Conservation (phyloP, 176 grass and related monocot species). For the Phragmites australis region DNA sequence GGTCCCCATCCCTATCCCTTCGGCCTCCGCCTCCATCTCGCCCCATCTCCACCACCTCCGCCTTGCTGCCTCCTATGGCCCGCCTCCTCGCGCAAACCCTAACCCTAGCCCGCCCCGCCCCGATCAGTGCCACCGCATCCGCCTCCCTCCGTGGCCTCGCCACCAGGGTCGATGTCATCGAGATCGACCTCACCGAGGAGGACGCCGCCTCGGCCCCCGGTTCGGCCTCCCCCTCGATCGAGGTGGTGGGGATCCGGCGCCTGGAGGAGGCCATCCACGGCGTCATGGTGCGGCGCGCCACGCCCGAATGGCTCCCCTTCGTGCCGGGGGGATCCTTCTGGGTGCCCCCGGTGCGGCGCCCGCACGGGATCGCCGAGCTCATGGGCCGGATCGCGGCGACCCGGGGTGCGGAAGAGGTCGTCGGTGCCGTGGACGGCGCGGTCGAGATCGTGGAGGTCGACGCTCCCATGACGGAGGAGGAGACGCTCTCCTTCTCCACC, state of each 20-base stretch:
- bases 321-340: constrained; percentile 82
- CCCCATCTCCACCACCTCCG: constrained; percentile 10
- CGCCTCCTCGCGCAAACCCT: constrained; percentile 69
- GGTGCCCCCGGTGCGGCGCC: constrained; percentile 70
- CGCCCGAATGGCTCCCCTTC: constrained; percentile 96
- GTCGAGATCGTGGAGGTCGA: constrained; percentile 34
- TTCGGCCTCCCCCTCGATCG: constrained; percentile 27
- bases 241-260: constrained; percentile 62
- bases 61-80: constrained; percentile 51
- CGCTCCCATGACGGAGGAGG: constrained; percentile 68
- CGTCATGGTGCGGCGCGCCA: constrained; percentile 72
- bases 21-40: not conserved
- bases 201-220: constrained; percentile 13
- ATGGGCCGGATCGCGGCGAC: constrained; percentile 49
- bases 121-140: not conserved
- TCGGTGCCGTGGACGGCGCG: not conserved
- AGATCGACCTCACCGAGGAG: constrained; percentile 65
- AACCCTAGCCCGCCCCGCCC: constrained; percentile 36
- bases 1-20: constrained; percentile 22
- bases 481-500: constrained; percentile 62
- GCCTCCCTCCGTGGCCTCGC: constrained; percentile 39
- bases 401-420: not conserved
- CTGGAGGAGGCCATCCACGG: constrained; percentile 86
- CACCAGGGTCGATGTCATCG: constrained; percentile 72
- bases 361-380: constrained; percentile 58